These are phyloP conservation scores for Salvia hispanica DNA, from an alignment of 257 asterid genomes.

Conservation along the genomic window DNA sequence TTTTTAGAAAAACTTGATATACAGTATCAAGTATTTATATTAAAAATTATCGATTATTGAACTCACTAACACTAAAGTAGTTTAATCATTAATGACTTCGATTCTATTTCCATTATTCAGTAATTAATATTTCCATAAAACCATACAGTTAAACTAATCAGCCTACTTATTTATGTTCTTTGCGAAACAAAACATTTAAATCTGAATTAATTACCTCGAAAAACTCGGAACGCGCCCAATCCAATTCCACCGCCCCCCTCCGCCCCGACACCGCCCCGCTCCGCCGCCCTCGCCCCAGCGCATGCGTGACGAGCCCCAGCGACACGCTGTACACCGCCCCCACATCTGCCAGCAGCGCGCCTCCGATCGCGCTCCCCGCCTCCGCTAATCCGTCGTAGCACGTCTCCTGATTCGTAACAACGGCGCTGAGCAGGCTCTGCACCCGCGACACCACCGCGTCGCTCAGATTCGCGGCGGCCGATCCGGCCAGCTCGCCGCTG, in stretches of 20 bases:
- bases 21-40: too few species aligned
- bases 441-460: slow-evolving; percentile 35
- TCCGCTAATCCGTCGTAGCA: slow-evolving; percentile 47
- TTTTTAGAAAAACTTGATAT: too few species aligned
- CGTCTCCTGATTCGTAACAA: slow-evolving; percentile 52
- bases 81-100: too few species aligned
- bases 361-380: slow-evolving; percentile 36
- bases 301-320: slow-evolving; percentile 46
- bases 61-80: too few species aligned
- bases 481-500: slow-evolving; percentile 20
- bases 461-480: not conserved
- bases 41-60: too few species aligned
- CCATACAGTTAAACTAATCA: too few species aligned
- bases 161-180: too few species aligned
- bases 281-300: slow-evolving; percentile 30
- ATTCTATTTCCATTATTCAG: too few species aligned
- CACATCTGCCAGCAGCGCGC: slow-evolving; percentile 35
- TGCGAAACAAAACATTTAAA: not conserved
- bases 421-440: slow-evolving; percentile 49
- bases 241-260: slow-evolving; percentile 21
- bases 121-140: too few species aligned
- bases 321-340: slow-evolving; percentile 38
- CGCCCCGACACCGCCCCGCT: slow-evolving; percentile 17
- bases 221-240: slow-evolving; percentile 27
- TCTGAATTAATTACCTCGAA: slow-evolving; percentile 30